Conservation (phyloP, 2,329 filamentous ascomycete species). For the Raffaelea arxii region DNA sequence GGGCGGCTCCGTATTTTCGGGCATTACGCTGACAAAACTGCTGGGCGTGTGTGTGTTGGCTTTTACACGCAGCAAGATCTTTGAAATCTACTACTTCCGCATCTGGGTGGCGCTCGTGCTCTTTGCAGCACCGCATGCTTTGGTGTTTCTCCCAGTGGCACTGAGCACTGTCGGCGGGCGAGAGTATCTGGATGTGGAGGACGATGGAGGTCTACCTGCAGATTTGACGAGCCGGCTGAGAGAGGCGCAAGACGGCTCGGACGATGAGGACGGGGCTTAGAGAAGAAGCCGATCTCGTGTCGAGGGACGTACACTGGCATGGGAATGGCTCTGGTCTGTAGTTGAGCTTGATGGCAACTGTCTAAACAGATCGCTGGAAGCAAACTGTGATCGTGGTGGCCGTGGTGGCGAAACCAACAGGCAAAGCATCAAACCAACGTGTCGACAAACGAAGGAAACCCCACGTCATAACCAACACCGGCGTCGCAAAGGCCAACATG, state of each 20-base stretch:
- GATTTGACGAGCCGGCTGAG: conserved; percentile 56
- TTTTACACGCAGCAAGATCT: conserved; percentile 95
- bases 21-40: conserved; percentile 93
- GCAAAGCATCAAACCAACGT: too few relatives aligned
- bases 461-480: too few relatives aligned
- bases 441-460: too few relatives aligned
- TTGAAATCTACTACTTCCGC: conserved; percentile 98
- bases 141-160: conserved; percentile 85
- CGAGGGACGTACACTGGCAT: too few relatives aligned
- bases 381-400: too few relatives aligned
- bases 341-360: too few relatives aligned
- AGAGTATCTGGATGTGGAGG: conserved; percentile 81
- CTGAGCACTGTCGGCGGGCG: conserved; percentile 77
- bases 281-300: not conserved
- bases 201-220: conserved; percentile 79
- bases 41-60: conserved; percentile 86
- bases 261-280: conserved; percentile 44
- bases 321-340: too few relatives aligned
- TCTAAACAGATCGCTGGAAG: too few relatives aligned
- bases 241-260: conserved; percentile 67
- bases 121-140: conserved; percentile 78
- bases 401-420: too few relatives aligned
- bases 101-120: conserved; percentile 89
- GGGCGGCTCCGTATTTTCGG: conserved; percentile 86
- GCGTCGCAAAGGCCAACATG: too few relatives aligned